Conservation (phyloP, 257 asterid species). For the Przewalskia tangutica region DNA sequence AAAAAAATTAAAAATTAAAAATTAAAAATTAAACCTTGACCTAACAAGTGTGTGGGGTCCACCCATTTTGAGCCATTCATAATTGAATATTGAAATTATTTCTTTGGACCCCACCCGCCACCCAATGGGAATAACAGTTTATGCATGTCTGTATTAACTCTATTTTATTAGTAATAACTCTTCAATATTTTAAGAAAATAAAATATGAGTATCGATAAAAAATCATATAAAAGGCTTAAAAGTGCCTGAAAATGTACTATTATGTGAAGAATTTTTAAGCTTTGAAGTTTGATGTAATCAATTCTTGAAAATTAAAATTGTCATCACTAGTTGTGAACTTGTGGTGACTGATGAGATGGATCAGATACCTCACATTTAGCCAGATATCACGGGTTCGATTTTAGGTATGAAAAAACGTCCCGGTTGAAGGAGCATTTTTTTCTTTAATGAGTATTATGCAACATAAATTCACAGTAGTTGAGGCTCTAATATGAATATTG, state of each 20-base stretch:
- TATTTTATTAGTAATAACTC: background rate
- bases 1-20: background rate
- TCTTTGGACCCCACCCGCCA: background rate
- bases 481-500: too few relatives aligned
- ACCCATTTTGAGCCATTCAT: constrained; percentile 13
- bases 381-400: background rate
- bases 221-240: background rate
- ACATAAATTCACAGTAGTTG: too few relatives aligned
- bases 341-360: too few relatives aligned
- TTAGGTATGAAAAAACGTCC: background rate
- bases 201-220: background rate
- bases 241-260: background rate
- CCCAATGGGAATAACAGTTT: background rate
- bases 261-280: background rate
- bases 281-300: background rate
- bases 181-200: background rate
- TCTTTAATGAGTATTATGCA: background rate
- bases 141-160: background rate
- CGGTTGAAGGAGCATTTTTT: too few relatives aligned
- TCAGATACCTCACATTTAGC: too few relatives aligned
- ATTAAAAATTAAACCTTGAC: background rate
- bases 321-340: too few relatives aligned
- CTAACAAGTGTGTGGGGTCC: background rate
- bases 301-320: background rate
- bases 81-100: background rate